Evolutionary conservation across 768 basidiomycete genomes (phyloP).

Genomic region (Kwoniella sp.): DNA sequence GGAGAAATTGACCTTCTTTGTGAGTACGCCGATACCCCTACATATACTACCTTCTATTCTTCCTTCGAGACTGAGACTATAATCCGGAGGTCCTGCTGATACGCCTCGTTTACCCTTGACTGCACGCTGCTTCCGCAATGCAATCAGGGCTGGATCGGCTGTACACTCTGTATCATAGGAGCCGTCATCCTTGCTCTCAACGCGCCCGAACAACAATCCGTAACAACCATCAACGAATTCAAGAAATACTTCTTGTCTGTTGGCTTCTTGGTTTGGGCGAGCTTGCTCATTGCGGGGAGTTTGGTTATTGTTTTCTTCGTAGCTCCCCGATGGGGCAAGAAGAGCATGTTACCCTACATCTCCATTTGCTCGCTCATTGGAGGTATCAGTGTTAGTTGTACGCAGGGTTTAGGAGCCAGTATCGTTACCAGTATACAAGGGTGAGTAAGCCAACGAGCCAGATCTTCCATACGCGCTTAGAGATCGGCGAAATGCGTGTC

Average conservation of each 20-base stretch:
- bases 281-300: conserved; percentile 59
- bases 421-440: conserved; percentile 69
- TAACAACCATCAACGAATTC: conserved; percentile 61
- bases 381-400: conserved; percentile 67
- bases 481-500: too few relatives aligned
- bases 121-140: too few relatives aligned
- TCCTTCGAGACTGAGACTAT: too few relatives aligned
- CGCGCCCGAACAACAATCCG: conserved; percentile 57
- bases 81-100: neutral
- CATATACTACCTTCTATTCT: too few relatives aligned
- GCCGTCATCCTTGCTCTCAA: conserved; percentile 89
- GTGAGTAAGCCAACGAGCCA: conserved; percentile 35
- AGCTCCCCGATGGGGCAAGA: conserved; percentile 71
- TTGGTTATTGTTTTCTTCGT: conserved; percentile 41
- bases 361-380: conserved; percentile 94
- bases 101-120: too few relatives aligned
- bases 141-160: conserved; percentile 94
- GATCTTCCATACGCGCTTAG: too few relatives aligned
- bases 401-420: conserved; percentile 86
- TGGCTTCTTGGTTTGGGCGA: conserved; percentile 69
- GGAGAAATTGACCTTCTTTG: conserved; percentile 86
- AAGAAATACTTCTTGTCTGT: conserved; percentile 77
- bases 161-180: conserved; percentile 81
- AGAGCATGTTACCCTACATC: conserved; percentile 83
- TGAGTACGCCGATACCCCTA: too few relatives aligned